These are phyloP conservation scores for Blastomyces gilchristii DNA, from an alignment of 2,329 filamentous ascomycete genomes.

Conservation along the genomic window DNA sequence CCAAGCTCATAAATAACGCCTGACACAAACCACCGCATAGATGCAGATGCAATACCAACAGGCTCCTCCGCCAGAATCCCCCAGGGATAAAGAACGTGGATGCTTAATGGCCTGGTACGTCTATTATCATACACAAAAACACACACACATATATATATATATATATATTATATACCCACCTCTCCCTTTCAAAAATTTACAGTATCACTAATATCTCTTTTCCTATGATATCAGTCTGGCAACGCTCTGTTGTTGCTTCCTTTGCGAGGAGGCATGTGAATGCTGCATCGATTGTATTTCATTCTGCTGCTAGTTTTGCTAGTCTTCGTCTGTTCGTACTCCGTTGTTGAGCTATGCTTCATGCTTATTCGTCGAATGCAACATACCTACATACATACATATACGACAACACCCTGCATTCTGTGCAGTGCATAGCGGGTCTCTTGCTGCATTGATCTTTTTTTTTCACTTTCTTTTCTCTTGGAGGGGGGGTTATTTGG, in stretches of 20 bases:
- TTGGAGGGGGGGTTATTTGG: too few species aligned
- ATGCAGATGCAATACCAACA: constrained; percentile 46
- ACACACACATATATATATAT: too few species aligned
- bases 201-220: not conserved
- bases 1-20: not conserved
- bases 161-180: not conserved
- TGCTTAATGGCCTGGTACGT: constrained; percentile 44
- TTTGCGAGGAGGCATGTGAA: constrained; percentile 54
- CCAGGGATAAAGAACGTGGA: constrained; percentile 39
- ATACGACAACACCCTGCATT: too few species aligned
- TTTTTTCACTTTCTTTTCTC: too few species aligned
- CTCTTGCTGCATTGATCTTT: too few species aligned
- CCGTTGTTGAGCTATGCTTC: not conserved
- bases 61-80: constrained; percentile 27
- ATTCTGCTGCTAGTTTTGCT: constrained; percentile 31
- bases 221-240: constrained; percentile 35
- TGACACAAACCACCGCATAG: constrained; percentile 15
- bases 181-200: constrained; percentile 10
- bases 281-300: constrained; percentile 54
- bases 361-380: not conserved
- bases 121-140: not conserved
- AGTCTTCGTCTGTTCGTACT: too few species aligned
- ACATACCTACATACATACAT: not conserved
- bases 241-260: constrained; percentile 52
- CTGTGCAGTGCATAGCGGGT: too few species aligned